A percentile compares a stretch with the other conserved stretches of the same genome.
Evolutionary conservation across 148 eudicot genomes (phyloP).

Genomic region (Mesembryanthemum crystallinum): DNA sequence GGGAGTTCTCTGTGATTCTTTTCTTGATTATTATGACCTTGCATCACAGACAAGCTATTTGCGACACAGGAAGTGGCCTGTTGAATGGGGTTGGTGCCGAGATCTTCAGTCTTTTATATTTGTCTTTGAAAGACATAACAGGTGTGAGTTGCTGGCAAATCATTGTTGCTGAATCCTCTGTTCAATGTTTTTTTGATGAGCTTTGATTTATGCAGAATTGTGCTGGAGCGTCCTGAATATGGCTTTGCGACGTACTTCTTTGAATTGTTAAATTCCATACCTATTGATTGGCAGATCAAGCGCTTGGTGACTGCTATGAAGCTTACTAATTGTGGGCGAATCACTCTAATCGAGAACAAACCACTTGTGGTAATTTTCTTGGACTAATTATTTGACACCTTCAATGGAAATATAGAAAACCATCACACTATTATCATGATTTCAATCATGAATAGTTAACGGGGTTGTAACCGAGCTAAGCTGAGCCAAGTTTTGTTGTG

Average conservation of each 20-base stretch:
- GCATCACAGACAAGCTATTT: conserved; percentile 66
- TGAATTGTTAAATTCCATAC: conserved; percentile 64
- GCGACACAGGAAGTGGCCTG: conserved; percentile 81
- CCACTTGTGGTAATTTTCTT: conserved; percentile 56
- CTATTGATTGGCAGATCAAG: conserved; percentile 82
- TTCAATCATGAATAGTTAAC: neutral
- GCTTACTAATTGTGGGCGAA: conserved; percentile 77
- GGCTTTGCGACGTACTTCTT: conserved; percentile 96
- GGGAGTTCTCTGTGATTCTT: neutral
- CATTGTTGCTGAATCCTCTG: conserved; percentile 1
- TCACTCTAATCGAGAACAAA: conserved; percentile 72
- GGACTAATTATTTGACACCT: neutral
- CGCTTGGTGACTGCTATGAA: conserved; percentile 90
- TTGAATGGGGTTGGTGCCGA: conserved; percentile 99
- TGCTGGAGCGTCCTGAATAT: conserved; percentile 98
- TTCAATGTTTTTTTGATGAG: neutral
- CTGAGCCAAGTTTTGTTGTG: no score
- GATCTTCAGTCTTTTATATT: conserved; percentile 95
- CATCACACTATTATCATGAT: neutral
- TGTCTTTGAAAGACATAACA: conserved; percentile 87
- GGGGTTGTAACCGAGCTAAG: no score
- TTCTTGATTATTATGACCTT: conserved; percentile 1
- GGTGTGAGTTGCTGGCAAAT: conserved; percentile 36
- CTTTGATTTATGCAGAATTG: conserved; percentile 62
- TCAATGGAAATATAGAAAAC: neutral